Conservation (phyloP, 306 rosid species). For the Oemleria cerasiformis region DNA sequence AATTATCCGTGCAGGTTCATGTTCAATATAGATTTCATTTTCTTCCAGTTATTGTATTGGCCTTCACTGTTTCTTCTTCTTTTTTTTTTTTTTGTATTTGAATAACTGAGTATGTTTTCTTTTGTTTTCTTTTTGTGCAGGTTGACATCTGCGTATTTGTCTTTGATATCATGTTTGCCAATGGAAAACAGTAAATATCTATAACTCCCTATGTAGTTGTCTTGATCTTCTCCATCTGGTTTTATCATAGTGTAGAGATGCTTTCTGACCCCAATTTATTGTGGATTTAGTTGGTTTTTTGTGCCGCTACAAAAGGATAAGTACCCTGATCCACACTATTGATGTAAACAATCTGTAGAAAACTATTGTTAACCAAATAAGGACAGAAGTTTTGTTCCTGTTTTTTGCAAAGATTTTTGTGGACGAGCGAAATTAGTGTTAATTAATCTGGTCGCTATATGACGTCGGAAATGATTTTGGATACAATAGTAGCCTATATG, state of each 20-base stretch:
- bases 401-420: not conserved
- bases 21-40: too few species aligned
- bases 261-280: not conserved
- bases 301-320: not conserved
- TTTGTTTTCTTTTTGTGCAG: constrained; percentile 47
- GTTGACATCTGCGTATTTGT: constrained; percentile 81
- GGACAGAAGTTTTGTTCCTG: not conserved
- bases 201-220: constrained; percentile 7
- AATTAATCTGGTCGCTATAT: not conserved
- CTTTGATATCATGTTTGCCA: constrained; percentile 84
- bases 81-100: not conserved
- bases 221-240: not conserved
- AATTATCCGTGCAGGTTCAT: not conserved
- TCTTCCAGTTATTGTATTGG: too few species aligned
- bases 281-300: not conserved
- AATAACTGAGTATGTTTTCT: constrained; percentile 26
- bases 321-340: not conserved
- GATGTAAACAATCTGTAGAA: not conserved
- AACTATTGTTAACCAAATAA: not conserved
- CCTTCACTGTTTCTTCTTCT: too few species aligned
- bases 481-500: not conserved
- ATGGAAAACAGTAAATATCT: constrained; percentile 73
- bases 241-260: not conserved
- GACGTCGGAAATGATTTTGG: not conserved
- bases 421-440: not conserved